Percentiles rank a stretch among this genome's conserved stretches.
Evolutionary conservation across 192 early-diverging fungal species (phyloP).

Genomic region (Rhizoclosmatium sp.): DNA sequence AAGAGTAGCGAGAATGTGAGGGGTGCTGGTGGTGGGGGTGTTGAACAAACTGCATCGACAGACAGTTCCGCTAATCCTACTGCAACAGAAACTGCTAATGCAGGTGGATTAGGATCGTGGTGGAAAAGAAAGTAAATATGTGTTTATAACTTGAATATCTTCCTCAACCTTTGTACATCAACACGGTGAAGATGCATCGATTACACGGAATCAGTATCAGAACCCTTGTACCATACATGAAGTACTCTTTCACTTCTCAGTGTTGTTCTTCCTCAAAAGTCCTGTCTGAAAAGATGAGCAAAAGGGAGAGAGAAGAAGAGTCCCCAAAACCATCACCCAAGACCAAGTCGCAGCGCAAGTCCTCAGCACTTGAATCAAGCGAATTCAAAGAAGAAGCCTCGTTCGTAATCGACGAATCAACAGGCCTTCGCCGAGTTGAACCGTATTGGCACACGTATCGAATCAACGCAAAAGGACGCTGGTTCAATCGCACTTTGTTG

Average conservation of each 20-base stretch:
- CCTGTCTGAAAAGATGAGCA: no score
- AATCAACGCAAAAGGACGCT: slow-evolving; percentile 85
- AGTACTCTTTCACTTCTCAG: background rate
- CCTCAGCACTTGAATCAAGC: no score
- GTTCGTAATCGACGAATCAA: background rate
- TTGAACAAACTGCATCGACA: background rate
- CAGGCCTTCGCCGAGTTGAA: slow-evolving; percentile 53
- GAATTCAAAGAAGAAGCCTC: background rate
- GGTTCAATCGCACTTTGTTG: slow-evolving; percentile 79
- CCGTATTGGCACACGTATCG: slow-evolving; percentile 87
- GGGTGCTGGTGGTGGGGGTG: background rate
- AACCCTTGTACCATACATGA: background rate
- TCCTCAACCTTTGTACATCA: no score
- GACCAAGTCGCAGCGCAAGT: no score
- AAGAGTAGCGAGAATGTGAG: background rate
- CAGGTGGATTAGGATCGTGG: background rate
- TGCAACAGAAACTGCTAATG: background rate
- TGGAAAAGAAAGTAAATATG: slow-evolving; percentile 5
- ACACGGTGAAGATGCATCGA: background rate
- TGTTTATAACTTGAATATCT: no score
- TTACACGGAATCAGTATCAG: background rate
- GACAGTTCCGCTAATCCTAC: background rate
- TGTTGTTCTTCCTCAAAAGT: no score
- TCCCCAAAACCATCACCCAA: no score
- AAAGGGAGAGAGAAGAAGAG: no score